Conservation (phyloP, 805 yeast genomes). For the Cephaloascus albidus region DNA sequence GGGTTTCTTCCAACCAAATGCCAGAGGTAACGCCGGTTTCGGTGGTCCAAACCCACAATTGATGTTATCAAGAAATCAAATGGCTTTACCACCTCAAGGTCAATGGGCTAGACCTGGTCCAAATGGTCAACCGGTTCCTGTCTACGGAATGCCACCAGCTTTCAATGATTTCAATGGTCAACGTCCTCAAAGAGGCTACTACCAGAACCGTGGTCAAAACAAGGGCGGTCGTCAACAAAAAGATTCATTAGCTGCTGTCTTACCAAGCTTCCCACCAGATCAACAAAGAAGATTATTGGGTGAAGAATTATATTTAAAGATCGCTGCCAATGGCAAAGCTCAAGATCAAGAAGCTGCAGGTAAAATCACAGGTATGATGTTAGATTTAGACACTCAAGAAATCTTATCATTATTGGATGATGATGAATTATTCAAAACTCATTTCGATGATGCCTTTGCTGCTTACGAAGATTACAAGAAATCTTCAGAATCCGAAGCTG, state of each 20-base stretch:
- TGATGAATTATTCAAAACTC: slow-evolving; percentile 81
- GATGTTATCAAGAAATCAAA: slow-evolving; percentile 65
- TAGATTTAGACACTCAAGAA: slow-evolving; percentile 89
- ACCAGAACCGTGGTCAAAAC: slow-evolving; percentile 33
- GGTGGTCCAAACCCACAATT: slow-evolving; percentile 75
- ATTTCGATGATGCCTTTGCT: slow-evolving; percentile 87
- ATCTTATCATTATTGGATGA: slow-evolving; percentile 83
- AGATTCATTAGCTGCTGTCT: slow-evolving; percentile 50
- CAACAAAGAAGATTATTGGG: slow-evolving; percentile 97
- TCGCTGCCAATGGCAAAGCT: slow-evolving; percentile 78
- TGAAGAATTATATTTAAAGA: slow-evolving; percentile 92
- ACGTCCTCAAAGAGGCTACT: slow-evolving; percentile 28
- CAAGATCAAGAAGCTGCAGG: slow-evolving; percentile 94
- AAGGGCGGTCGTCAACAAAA: slow-evolving; percentile 12
- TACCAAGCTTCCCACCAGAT: slow-evolving; percentile 65
- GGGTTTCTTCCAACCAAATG: slow-evolving; percentile 76
- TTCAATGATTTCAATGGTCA: slow-evolving; percentile 44
- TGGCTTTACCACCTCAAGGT: slow-evolving; percentile 55
- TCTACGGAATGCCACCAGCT: slow-evolving; percentile 81
- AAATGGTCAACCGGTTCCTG: slow-evolving; percentile 77
- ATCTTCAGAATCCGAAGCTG: slow-evolving; percentile 24
- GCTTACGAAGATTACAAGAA: slow-evolving; percentile 90
- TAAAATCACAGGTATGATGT: slow-evolving; percentile 97
- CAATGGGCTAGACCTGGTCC: slow-evolving; percentile 67
- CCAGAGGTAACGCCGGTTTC: slow-evolving; percentile 69